Conservation (phyloP, 2,329 filamentous ascomycete genomes). For the Gyromitra esculenta region DNA sequence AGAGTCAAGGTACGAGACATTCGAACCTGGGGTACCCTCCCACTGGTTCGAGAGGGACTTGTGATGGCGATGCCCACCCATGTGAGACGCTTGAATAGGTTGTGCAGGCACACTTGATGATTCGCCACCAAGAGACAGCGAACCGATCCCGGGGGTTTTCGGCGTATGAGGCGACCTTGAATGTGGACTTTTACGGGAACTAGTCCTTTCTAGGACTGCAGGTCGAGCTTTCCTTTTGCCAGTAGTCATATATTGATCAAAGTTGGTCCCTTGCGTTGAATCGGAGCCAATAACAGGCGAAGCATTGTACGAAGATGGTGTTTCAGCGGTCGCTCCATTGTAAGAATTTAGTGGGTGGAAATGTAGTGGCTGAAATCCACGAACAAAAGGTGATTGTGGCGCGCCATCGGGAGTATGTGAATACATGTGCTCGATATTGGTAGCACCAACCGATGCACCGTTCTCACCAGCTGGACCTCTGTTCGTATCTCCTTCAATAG, state of each 20-base stretch:
- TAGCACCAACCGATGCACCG: slow-evolving; percentile 40
- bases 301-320: slow-evolving; percentile 60
- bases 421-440: slow-evolving; percentile 66
- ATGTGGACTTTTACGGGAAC: slow-evolving; percentile 72
- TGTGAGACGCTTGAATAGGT: slow-evolving; percentile 75
- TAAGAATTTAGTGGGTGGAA: slow-evolving; percentile 78
- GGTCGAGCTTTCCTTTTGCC: slow-evolving; percentile 57
- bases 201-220: slow-evolving; percentile 51
- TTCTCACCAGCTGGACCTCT: slow-evolving; percentile 45
- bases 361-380: slow-evolving; percentile 68
- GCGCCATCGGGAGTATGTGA: slow-evolving; percentile 92
- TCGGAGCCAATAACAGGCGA: slow-evolving; percentile 61
- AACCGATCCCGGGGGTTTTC: slow-evolving; percentile 80
- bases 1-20: slow-evolving; percentile 86
- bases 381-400: slow-evolving; percentile 86
- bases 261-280: slow-evolving; percentile 52
- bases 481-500: slow-evolving; percentile 63
- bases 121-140: slow-evolving; percentile 77
- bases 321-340: slow-evolving; percentile 70
- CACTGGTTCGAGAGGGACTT: slow-evolving; percentile 79
- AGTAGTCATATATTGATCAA: slow-evolving; percentile 51
- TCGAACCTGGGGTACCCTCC: slow-evolving; percentile 85
- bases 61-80: slow-evolving; percentile 72
- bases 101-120: slow-evolving; percentile 78
- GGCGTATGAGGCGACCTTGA: slow-evolving; percentile 81